Evolutionary conservation across 495 filamentous ascomycete species (phyloP), one percentile per base, ranked within the genome.

Genomic region (Pseudoneurospora amorphoporcata): DNA sequence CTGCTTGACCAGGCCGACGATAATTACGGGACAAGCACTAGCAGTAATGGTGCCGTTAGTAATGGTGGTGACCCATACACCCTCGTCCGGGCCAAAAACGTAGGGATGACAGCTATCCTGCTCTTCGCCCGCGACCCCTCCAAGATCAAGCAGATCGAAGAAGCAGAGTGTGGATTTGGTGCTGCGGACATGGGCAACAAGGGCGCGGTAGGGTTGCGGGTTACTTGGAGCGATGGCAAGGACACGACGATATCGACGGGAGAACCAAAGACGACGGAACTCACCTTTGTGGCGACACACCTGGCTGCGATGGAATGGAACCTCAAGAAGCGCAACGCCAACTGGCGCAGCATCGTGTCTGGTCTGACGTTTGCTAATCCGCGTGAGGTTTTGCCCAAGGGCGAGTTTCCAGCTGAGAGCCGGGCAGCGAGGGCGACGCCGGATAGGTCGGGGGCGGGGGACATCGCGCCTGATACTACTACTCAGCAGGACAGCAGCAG

Each of bases 181-280:
- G 69, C 94, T 3, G 88, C 88, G 70, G 90, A 92, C 40, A 95
- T 97, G 92, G 94, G 94, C 5, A 97, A 97, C 77, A 99, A 99
- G 78, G 95, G 94, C 35, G 94, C 93, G 8, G 92, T 95, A 7
- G 95, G 92, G 0, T 84, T 94, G 39, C 84, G 93, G 40, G 77
- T 97, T 69, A 86, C 86, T 2, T 91, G 79, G 69, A 71, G 68
- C 32, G 70, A 72, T 23, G 74, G 74, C 10, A 68, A 72, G 32
- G 70, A 37, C n/a, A 53, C 29, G 19, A 23, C 16, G 8, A 47
- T 17, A 0, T 29, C 35, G 4, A 41, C 65, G 2, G 77, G 70
- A 19, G 35, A 72, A 7, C 75, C 78, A 5, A 79, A 83, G 42
- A 83, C 84, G 12, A 83, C 88, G 2, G 88, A 91, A 74, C 79